Conservation (phyloP, 108 stramenopile species). For the Chaetoceros tenuissimus region DNA sequence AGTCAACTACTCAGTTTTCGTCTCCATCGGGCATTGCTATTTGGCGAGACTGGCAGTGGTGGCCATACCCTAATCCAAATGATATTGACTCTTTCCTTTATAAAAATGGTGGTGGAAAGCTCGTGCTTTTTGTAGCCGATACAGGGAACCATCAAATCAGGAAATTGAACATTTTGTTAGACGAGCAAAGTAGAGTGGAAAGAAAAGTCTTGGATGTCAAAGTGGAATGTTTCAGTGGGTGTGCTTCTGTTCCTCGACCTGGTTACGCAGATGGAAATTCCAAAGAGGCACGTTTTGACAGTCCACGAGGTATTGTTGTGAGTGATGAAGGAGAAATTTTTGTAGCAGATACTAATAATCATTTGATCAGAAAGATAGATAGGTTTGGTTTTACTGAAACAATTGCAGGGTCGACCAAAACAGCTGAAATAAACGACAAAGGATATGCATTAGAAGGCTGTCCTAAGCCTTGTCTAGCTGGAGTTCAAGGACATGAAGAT, state of each 20-base stretch:
- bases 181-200: conserved; percentile 17
- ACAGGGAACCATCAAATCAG: conserved; percentile 75
- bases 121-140: conserved; percentile 56
- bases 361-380: conserved; percentile 48
- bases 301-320: conserved; percentile 61
- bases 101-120: conserved; percentile 24
- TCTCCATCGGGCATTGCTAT: conserved; percentile 58
- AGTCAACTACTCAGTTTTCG: conserved; percentile 46
- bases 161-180: conserved; percentile 25
- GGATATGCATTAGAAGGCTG: conserved; percentile 23
- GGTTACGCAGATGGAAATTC: conserved; percentile 67
- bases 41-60: conserved; percentile 61
- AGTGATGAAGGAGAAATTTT: conserved; percentile 43
- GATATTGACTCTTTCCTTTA: conserved; percentile 33
- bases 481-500: conserved; percentile 51
- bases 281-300: conserved; percentile 50
- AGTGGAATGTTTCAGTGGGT: conserved; percentile 51
- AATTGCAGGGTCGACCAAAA: conserved; percentile 35
- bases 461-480: conserved; percentile 51
- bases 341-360: conserved; percentile 87
- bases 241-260: conserved; percentile 36
- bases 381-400: conserved; percentile 39
- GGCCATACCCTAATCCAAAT: conserved; percentile 20
- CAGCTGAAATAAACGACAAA: conserved; percentile 14
- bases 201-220: conserved; percentile 33